Evolutionary conservation across 805 yeast species (phyloP).

Genomic region (Starmerella powellii): DNA sequence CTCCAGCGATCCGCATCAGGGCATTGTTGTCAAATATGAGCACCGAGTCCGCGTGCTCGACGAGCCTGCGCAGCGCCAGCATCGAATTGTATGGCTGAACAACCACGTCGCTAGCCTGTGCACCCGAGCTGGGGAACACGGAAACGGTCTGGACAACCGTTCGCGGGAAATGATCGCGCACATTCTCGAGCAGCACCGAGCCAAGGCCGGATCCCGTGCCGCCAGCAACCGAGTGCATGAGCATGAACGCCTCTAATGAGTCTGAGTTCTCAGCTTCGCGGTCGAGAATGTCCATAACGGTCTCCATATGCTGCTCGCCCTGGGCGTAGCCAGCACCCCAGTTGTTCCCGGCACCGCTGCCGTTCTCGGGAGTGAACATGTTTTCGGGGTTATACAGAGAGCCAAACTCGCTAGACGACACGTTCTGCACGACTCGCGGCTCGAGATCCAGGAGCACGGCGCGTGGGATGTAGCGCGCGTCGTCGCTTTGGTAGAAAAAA

Average conservation of each 20-base stretch:
- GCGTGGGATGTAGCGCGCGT: constrained; percentile 74
- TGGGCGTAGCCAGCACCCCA: constrained; percentile 86
- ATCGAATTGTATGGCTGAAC: constrained; percentile 93
- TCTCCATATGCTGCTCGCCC: constrained; percentile 57
- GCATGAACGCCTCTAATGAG: constrained; percentile 76
- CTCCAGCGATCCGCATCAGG: constrained; percentile 56
- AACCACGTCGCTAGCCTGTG: constrained; percentile 85
- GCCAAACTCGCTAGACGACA: constrained; percentile 38
- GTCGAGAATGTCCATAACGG: constrained; percentile 71
- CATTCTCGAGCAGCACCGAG: constrained; percentile 59
- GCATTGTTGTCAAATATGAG: constrained; percentile 90
- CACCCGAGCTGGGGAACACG: constrained; percentile 60
- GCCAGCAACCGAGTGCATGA: constrained; percentile 92
- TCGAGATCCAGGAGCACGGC: constrained; percentile 78
- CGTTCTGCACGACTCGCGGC: constrained; percentile 64
- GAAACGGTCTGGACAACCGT: constrained; percentile 76
- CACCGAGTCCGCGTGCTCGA: constrained; percentile 74
- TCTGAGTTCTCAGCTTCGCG: constrained; percentile 86
- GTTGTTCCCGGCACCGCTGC: constrained; percentile 72
- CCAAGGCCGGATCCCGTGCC: constrained; percentile 98
- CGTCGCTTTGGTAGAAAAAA: constrained; percentile 67
- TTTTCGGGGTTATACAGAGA: constrained; percentile 75
- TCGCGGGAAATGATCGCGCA: constrained; percentile 72
- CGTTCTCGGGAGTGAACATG: constrained; percentile 63
- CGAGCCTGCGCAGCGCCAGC: constrained; percentile 65